Conservation (phyloP, 2,329 filamentous ascomycete genomes). For the Aspergillus sp. region DNA sequence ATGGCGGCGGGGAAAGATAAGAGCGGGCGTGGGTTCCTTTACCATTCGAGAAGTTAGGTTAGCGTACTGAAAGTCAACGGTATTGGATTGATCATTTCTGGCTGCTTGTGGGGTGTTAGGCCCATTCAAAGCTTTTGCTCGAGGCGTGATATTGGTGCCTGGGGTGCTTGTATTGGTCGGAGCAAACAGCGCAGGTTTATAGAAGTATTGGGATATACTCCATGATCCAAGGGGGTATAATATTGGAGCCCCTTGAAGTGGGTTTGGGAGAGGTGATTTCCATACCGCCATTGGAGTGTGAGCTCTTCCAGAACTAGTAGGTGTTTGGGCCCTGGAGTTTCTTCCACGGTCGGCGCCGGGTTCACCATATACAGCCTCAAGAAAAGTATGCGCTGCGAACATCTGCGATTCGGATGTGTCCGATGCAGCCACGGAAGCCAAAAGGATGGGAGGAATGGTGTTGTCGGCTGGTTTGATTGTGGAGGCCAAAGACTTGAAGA, state of each 20-base stretch:
- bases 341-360: conserved; percentile 55
- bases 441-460: conserved; percentile 57
- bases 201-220: background rate
- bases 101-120: conserved; percentile 19
- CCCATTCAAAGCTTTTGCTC: conserved; percentile 16
- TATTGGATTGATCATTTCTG: conserved; percentile 23
- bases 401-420: conserved; percentile 81
- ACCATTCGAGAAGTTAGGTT: conserved; percentile 38
- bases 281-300: conserved; percentile 47
- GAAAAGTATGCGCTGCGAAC: conserved; percentile 70
- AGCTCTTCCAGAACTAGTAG: conserved; percentile 56
- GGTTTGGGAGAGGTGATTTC: conserved; percentile 33
- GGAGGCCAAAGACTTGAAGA: conserved; percentile 77
- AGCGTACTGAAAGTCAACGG: conserved; percentile 32
- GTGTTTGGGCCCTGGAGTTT: conserved; percentile 66
- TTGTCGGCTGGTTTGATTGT: conserved; percentile 65
- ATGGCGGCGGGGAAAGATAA: conserved; percentile 57
- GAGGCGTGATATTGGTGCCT: conserved; percentile 1
- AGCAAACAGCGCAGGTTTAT: background rate
- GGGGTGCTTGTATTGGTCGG: background rate
- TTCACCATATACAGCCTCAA: conserved; percentile 77
- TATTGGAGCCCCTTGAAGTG: conserved; percentile 19
- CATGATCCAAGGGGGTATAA: conserved; percentile 12
- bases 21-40: conserved; percentile 59
- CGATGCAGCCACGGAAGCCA: conserved; percentile 71